Conservation (phyloP, 345 rosid genomes). For the Eucalyptus sideroxylon region DNA sequence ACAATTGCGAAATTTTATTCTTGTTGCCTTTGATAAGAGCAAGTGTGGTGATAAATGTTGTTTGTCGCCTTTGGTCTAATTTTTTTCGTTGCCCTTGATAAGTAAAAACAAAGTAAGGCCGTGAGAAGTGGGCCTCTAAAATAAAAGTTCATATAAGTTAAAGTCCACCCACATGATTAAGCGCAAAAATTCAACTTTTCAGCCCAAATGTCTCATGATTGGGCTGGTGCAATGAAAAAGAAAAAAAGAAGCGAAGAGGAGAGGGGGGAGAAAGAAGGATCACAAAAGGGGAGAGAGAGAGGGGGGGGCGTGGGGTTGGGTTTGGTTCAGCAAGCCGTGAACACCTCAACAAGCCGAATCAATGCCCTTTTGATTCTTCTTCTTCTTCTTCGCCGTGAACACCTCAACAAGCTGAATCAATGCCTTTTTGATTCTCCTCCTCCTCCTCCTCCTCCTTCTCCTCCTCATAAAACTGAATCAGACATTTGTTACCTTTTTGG, state of each 20-base stretch:
- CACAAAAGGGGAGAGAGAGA: background rate
- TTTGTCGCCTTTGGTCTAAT: background rate
- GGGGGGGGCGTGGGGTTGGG: rapidly evolving
- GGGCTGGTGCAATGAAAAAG: background rate
- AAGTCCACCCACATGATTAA: background rate
- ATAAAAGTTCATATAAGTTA: background rate
- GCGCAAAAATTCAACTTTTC: background rate
- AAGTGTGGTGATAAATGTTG: background rate
- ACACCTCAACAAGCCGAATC: background rate
- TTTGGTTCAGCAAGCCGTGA: background rate
- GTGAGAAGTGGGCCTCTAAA: background rate
- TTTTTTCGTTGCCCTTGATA: background rate
- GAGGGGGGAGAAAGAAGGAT: background rate
- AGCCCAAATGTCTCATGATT: background rate
- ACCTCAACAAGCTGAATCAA: too few species aligned
- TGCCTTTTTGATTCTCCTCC: too few species aligned
- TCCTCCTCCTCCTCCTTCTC: too few species aligned
- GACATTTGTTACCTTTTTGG: background rate
- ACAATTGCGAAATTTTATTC: background rate
- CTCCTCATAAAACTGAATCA: background rate
- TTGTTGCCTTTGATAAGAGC: background rate
- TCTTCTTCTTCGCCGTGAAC: too few species aligned
- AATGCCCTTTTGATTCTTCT: background rate
- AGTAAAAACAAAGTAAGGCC: background rate
- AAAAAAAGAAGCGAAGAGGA: background rate